A percentile compares a stretch with the other conserved stretches of the same genome.
phyloP scores from a whole-genome alignment of 805 yeast species.

The Candida ortonii region DNA sequence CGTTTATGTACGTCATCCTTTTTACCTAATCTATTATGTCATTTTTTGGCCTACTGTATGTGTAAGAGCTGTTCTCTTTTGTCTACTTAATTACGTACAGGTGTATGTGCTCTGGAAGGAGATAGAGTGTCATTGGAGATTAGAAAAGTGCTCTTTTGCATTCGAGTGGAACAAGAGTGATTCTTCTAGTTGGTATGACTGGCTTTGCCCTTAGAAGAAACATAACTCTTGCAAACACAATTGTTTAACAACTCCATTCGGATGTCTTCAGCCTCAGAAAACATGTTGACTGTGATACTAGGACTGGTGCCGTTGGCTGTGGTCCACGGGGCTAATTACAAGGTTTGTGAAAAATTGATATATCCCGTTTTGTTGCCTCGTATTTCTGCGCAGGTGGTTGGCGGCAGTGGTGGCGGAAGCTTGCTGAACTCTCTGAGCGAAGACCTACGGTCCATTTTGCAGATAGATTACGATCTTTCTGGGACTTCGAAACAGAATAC shows the following conservation, averaged over 20 bases:
- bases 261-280: constrained; percentile 1
- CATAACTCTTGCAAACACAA: not conserved
- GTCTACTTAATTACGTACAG: no score
- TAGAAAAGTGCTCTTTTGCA: no score
- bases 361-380: constrained; percentile 16
- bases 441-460: constrained; percentile 11
- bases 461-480: constrained; percentile 3
- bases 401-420: constrained; percentile 4
- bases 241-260: not conserved
- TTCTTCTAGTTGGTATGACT: no score
- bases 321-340: constrained; percentile 18
- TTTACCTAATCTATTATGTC: no score
- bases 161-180: no score
- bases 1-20: no score
- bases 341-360: constrained; percentile 15
- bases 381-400: constrained; percentile 7
- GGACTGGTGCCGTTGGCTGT: constrained; percentile 13
- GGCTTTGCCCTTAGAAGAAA: no score
- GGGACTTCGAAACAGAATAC: constrained; percentile 2
- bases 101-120: no score
- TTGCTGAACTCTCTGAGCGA: constrained; percentile 9
- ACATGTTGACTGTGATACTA: constrained; percentile 11
- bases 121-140: no score
- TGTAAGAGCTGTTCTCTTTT: no score
- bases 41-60: no score